Evolutionary conservation across 345 rosid genomes (phyloP), one percentile per base, ranked within the genome.

Genomic region (Camelina hispida): DNA sequence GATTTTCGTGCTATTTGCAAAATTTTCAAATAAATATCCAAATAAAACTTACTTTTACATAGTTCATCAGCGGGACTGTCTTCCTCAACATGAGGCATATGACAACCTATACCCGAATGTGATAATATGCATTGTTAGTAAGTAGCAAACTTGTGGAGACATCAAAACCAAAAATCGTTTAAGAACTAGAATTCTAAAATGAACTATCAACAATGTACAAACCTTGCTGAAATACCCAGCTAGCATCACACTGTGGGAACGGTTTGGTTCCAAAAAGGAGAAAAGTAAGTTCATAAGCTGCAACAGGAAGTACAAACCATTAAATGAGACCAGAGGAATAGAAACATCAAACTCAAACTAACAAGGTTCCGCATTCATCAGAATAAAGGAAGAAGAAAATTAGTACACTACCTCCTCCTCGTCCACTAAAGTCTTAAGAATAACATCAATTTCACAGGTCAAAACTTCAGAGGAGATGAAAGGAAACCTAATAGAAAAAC

Each of bases 211-310:
- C 40, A 60, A 42, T 30, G 42, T 50, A 25, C 20, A 46, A 46
- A 96, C 99, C 90, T 96, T 96, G 89, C 99, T 89, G 81, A 96
- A 96, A 84, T 96, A 96, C 60, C 99, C 98, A 59, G 99, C 99
- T 59, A 91, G 85, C 83, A 91, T 81, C 32, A 94, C 88, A 75
- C 96, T 89, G 76, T 93, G 98, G 72, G 86, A 76, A 76, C 93
- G 93, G 59, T 88, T 84, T 51, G 98, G 93, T 77, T 93, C 89
- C 94, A 96, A 84, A 82, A 93, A 93, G 76, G 97, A 89, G 88
- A 95, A 92, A 52, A 95, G 98, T 28, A 93, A 72, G 89, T 91
- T 78, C 98, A 96, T 93, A 62, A 95, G 82, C 99, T 95, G 93
- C 81, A 82, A 77, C 37, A 69, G 71, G 30, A 55, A 58, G 76